Evolutionary conservation across 2,329 filamentous ascomycete species (phyloP).

Genomic region (Neofusicoccum parvum): DNA sequence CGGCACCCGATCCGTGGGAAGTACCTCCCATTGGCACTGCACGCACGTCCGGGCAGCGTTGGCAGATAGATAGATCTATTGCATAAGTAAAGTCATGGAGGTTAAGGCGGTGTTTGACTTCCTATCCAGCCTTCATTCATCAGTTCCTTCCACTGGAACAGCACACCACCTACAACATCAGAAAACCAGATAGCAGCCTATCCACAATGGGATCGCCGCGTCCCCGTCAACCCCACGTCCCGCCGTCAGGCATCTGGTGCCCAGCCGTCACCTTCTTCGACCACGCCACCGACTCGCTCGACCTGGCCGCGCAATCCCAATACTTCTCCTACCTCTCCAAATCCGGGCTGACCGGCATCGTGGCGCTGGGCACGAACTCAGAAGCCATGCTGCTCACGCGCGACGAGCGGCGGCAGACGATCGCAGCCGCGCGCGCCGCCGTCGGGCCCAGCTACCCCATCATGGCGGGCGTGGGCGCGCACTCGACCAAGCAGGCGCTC

Average conservation of each 20-base stretch:
- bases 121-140: too few species aligned
- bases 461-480: constrained; percentile 48
- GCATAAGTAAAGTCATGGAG: too few species aligned
- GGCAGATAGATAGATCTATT: too few species aligned
- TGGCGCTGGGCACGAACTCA: constrained; percentile 51
- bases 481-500: constrained; percentile 46
- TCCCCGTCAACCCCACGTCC: neutral
- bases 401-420: constrained; percentile 43
- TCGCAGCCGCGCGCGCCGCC: constrained; percentile 43
- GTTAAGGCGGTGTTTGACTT: too few species aligned
- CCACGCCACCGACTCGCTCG: constrained; percentile 34
- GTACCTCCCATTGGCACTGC: too few species aligned
- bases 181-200: too few species aligned
- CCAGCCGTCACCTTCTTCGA: constrained; percentile 49
- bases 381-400: constrained; percentile 50
- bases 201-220: neutral
- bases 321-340: constrained; percentile 49
- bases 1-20: too few species aligned
- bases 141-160: too few species aligned
- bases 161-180: too few species aligned
- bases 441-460: constrained; percentile 46
- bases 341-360: constrained; percentile 47
- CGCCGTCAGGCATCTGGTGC: neutral
- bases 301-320: constrained; percentile 44
- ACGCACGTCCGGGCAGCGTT: too few species aligned